These are phyloP conservation scores for Urtica urens DNA, from an alignment of 306 rosid species.

Conservation along the genomic window DNA sequence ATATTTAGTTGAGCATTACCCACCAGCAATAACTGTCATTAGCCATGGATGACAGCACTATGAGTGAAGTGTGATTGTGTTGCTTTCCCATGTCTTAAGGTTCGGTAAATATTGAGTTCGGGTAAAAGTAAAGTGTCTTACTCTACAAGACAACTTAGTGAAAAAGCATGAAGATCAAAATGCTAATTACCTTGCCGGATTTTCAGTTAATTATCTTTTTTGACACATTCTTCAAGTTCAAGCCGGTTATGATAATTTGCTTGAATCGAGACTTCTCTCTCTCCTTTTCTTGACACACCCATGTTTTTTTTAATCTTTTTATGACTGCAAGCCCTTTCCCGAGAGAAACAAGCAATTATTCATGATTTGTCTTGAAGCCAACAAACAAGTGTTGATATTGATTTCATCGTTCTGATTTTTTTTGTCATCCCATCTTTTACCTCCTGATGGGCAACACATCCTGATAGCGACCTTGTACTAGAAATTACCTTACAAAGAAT, in stretches of 20 bases:
- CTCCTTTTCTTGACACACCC: no score
- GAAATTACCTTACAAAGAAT: neutral
- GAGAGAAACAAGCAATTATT: neutral
- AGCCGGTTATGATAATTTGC: neutral
- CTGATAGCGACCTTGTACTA: slow-evolving; percentile 11
- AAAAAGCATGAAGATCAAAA: neutral
- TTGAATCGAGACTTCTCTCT: no score
- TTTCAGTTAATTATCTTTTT: no score
- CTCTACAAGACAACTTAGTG: no score
- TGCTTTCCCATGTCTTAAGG: neutral
- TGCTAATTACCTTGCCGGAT: neutral
- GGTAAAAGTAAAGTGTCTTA: neutral
- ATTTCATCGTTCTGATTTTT: slow-evolving; percentile 1
- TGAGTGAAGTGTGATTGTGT: neutral
- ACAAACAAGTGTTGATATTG: neutral
- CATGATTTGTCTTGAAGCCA: neutral
- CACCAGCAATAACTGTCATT: neutral
- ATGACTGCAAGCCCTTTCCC: neutral
- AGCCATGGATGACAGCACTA: neutral
- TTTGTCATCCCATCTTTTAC: neutral
- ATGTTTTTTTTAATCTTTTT: neutral
- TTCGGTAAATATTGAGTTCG: neutral
- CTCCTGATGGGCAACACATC: slow-evolving; percentile 6
- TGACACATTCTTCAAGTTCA: neutral
- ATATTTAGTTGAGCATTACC: neutral